phyloP scores from a whole-genome alignment of 2,329 filamentous ascomycete genomes.

The Geosmithia morbida region DNA sequence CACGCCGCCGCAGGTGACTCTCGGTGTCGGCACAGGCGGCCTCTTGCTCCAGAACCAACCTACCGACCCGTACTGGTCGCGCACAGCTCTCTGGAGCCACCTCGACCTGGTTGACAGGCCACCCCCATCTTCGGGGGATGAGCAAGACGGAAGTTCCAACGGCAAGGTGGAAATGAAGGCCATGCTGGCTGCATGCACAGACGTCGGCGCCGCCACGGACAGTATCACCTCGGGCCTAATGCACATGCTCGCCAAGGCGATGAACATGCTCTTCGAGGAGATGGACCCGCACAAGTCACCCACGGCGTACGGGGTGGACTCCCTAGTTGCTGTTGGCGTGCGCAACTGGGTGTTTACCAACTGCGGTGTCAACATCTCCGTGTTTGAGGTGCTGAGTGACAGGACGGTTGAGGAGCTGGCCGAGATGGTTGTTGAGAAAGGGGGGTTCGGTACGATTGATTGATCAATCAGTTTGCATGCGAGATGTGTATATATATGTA shows the following conservation, averaged over 20 bases:
- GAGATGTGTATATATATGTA: neutral
- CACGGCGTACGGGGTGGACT: slow-evolving; percentile 35
- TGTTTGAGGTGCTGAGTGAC: slow-evolving; percentile 34
- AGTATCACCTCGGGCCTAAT: slow-evolving; percentile 21
- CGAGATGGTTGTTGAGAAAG: slow-evolving; percentile 17
- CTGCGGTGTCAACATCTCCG: slow-evolving; percentile 26
- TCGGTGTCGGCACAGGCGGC: slow-evolving; percentile 39
- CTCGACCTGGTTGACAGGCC: slow-evolving; percentile 33
- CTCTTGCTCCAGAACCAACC: slow-evolving; percentile 35
- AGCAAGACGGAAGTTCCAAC: neutral
- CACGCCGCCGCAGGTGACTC: slow-evolving; percentile 32
- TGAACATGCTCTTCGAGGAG: slow-evolving; percentile 28
- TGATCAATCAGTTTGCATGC: too few relatives aligned
- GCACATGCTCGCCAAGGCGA: slow-evolving; percentile 25
- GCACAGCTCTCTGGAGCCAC: slow-evolving; percentile 30
- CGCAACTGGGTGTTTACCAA: slow-evolving; percentile 34
- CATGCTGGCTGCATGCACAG: slow-evolving; percentile 15
- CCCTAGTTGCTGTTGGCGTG: slow-evolving; percentile 34
- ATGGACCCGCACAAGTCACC: slow-evolving; percentile 25
- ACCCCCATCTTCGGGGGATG: slow-evolving; percentile 3
- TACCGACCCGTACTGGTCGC: slow-evolving; percentile 38
- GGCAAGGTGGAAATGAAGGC: slow-evolving; percentile 12
- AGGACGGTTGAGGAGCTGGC: slow-evolving; percentile 23
- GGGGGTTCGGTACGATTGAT: slow-evolving; percentile 10
- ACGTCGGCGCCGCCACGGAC: slow-evolving; percentile 12